Percentiles rank a stretch among this genome's conserved stretches.
These are phyloP conservation scores for Phialophora expanda DNA, from an alignment of 2,329 filamentous ascomycete species.

Conservation along the genomic window DNA sequence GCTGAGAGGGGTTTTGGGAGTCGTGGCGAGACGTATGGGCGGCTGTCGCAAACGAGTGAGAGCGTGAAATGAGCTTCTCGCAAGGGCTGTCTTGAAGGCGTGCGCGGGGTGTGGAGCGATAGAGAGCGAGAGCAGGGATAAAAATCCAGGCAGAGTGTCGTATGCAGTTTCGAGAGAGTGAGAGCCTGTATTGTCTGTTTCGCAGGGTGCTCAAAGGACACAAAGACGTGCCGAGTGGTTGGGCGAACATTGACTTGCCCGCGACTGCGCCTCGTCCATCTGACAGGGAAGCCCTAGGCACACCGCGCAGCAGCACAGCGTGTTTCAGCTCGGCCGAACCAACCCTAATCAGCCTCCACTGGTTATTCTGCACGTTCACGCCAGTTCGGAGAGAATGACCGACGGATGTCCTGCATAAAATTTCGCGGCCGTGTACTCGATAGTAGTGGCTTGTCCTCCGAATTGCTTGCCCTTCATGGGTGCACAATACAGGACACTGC, in stretches of 20 bases:
- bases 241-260: neutral
- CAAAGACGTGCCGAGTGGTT: neutral
- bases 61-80: neutral
- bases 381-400: neutral
- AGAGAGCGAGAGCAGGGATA: neutral
- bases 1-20: neutral
- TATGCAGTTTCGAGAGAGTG: slow-evolving; percentile 6
- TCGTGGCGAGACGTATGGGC: slow-evolving; percentile 1
- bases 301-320: neutral
- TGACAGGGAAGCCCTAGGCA: slow-evolving; percentile 1
- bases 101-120: neutral
- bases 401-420: neutral
- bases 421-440: neutral
- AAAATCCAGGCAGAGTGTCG: slow-evolving; percentile 1
- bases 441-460: neutral
- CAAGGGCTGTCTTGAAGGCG: neutral
- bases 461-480: neutral
- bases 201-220: slow-evolving; percentile 2
- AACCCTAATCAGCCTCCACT: neutral
- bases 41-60: slow-evolving; percentile 21
- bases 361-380: neutral
- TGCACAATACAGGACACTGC: neutral
- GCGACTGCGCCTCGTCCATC: slow-evolving; percentile 4
- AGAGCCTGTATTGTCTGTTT: slow-evolving; percentile 1
- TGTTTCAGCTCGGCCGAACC: slow-evolving; percentile 6